These are phyloP conservation scores for Amylocystis lapponica DNA, from an alignment of 768 basidiomycete genomes.

Conservation along the genomic window DNA sequence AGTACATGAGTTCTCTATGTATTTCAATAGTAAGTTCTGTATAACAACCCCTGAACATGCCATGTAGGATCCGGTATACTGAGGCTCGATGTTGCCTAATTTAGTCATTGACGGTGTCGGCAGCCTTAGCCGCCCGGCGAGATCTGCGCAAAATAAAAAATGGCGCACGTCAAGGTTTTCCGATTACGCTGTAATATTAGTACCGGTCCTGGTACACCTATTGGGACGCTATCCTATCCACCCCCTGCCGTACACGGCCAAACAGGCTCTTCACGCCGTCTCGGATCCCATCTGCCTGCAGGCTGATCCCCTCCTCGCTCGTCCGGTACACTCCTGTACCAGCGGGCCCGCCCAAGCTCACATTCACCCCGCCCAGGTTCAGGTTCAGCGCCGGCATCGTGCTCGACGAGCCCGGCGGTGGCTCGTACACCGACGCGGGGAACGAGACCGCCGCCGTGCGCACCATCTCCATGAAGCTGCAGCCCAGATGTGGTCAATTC, in stretches of 20 bases:
- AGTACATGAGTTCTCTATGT: no score
- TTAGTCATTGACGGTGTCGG: no score
- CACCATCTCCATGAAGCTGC: constrained; percentile 89
- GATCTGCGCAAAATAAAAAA: no score
- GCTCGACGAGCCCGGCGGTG: constrained; percentile 67
- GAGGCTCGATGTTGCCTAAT: no score
- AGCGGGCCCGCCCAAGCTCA: constrained; percentile 84
- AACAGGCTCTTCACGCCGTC: constrained; percentile 86
- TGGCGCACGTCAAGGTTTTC: no score
- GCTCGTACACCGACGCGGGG: constrained; percentile 63
- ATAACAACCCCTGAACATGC: no score
- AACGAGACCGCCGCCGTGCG: constrained; percentile 61
- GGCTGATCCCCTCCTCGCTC: constrained; percentile 56
- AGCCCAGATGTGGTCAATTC: no score
- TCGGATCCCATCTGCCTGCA: constrained; percentile 83
- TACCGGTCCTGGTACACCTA: constrained; percentile 5
- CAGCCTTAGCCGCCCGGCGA: no score
- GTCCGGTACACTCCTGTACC: constrained; percentile 84
- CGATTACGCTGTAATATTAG: no score
- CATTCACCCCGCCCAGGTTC: constrained; percentile 87
- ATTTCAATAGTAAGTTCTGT: no score
- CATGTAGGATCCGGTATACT: no score
- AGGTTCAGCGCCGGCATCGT: constrained; percentile 81
- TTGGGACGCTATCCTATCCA: constrained; percentile 48
- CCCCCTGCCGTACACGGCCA: constrained; percentile 85